phyloP scores from a whole-genome alignment of 257 asterid species.

The Scutellaria galericulata region DNA sequence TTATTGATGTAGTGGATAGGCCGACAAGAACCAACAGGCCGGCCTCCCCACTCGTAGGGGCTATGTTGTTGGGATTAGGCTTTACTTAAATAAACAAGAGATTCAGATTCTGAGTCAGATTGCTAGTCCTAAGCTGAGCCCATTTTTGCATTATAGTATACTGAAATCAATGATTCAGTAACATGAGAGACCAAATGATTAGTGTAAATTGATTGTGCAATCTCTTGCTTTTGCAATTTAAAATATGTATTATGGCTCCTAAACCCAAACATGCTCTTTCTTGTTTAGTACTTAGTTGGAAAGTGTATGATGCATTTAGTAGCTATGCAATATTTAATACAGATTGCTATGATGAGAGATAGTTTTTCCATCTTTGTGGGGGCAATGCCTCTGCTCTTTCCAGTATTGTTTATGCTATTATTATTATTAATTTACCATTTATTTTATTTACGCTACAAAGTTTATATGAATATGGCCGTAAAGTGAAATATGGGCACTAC shows the following conservation, averaged over 20 bases:
- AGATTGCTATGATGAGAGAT: slow-evolving; percentile 28
- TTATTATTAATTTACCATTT: not conserved
- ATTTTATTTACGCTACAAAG: too few species aligned
- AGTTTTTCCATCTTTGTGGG: slow-evolving; percentile 41
- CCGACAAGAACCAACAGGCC: slow-evolving; percentile 60
- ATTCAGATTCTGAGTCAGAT: slow-evolving; percentile 58
- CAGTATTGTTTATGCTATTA: not conserved
- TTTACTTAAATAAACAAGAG: slow-evolving; percentile 42
- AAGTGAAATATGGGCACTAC: too few species aligned
- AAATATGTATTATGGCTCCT: slow-evolving; percentile 44
- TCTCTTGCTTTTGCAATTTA: slow-evolving; percentile 44
- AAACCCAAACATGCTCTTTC: slow-evolving; percentile 59
- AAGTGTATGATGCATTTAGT: slow-evolving; percentile 39
- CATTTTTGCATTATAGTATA: slow-evolving; percentile 40
- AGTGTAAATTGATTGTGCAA: slow-evolving; percentile 50
- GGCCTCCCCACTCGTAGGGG: slow-evolving; percentile 64
- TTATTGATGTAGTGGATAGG: slow-evolving; percentile 47
- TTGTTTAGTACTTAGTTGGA: slow-evolving; percentile 39
- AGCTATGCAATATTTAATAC: slow-evolving; percentile 30
- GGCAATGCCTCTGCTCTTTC: slow-evolving; percentile 31
- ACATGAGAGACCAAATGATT: slow-evolving; percentile 77
- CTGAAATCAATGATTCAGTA: slow-evolving; percentile 70
- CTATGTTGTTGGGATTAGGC: slow-evolving; percentile 47
- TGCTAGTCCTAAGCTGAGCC: slow-evolving; percentile 35
- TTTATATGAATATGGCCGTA: too few species aligned